These are phyloP conservation scores for Xylariaceae sp. DNA, from an alignment of 2,329 filamentous ascomycete species.

Conservation along the genomic window DNA sequence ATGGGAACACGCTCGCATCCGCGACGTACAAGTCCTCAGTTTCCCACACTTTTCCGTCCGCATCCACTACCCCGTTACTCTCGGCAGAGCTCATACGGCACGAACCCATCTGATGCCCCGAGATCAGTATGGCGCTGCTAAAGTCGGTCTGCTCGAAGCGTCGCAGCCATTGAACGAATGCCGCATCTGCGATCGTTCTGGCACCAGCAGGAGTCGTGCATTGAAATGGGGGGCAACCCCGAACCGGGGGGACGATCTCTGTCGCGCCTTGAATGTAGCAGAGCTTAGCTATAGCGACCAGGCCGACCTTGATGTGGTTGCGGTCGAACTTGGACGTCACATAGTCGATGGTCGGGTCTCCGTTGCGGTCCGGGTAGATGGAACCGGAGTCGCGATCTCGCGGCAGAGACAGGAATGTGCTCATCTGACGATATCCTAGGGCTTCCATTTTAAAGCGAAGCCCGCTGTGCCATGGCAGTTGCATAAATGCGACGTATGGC, in stretches of 20 bases:
- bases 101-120: constrained; percentile 76
- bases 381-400: constrained; percentile 72
- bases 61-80: constrained; percentile 53
- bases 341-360: constrained; percentile 64
- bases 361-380: constrained; percentile 66
- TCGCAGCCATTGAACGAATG: constrained; percentile 58
- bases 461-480: constrained; percentile 63
- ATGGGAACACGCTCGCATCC: constrained; percentile 71
- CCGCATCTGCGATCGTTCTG: constrained; percentile 42
- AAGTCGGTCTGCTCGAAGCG: constrained; percentile 43
- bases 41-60: constrained; percentile 59
- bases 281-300: constrained; percentile 69
- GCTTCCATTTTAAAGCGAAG: constrained; percentile 66
- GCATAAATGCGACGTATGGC: constrained; percentile 59
- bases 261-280: constrained; percentile 71
- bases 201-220: neutral
- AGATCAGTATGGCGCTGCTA: constrained; percentile 48
- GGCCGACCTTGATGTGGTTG: constrained; percentile 64
- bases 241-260: constrained; percentile 67
- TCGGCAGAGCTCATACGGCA: constrained; percentile 62
- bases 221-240: constrained; percentile 14
- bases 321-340: constrained; percentile 68
- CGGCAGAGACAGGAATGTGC: constrained; percentile 66
- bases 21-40: constrained; percentile 63
- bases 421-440: constrained; percentile 64